phyloP scores from a whole-genome alignment of 2,329 filamentous ascomycete genomes.

The Penicillium griseofulvum region DNA sequence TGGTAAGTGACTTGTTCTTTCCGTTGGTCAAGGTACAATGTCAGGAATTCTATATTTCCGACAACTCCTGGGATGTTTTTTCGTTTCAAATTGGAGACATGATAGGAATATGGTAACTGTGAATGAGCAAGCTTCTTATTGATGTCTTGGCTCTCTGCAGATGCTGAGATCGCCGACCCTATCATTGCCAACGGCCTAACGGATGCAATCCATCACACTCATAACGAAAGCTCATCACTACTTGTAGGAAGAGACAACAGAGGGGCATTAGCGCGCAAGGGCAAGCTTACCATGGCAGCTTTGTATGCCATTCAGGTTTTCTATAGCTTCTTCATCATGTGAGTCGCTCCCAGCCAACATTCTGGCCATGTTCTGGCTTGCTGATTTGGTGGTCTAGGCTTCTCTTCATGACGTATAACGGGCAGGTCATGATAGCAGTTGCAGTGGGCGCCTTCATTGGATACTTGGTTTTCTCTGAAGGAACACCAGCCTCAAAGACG shows the following conservation, averaged over 20 bases:
- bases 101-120: slow-evolving; percentile 15
- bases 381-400: slow-evolving; percentile 61
- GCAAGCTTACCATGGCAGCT: slow-evolving; percentile 73
- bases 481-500: slow-evolving; percentile 71
- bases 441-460: slow-evolving; percentile 85
- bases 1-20: slow-evolving; percentile 31
- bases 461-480: slow-evolving; percentile 75
- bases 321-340: slow-evolving; percentile 99
- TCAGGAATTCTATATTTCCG: not conserved
- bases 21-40: not conserved
- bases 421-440: slow-evolving; percentile 93
- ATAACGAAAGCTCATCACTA: slow-evolving; percentile 66
- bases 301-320: slow-evolving; percentile 94
- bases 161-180: slow-evolving; percentile 35
- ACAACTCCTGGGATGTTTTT: not conserved
- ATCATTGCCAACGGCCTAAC: slow-evolving; percentile 25
- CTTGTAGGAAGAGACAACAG: slow-evolving; percentile 69
- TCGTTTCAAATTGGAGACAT: not conserved
- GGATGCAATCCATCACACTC: slow-evolving; percentile 18
- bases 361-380: not conserved
- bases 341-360: slow-evolving; percentile 46
- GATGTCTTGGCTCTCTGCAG: slow-evolving; percentile 31
- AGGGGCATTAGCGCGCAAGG: slow-evolving; percentile 61
- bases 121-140: slow-evolving; percentile 27
- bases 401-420: slow-evolving; percentile 99